Base-by-base conservation (phyloP, 2,329 filamentous ascomycete genomes). In the Colletotrichum cordylinicola region DNA sequence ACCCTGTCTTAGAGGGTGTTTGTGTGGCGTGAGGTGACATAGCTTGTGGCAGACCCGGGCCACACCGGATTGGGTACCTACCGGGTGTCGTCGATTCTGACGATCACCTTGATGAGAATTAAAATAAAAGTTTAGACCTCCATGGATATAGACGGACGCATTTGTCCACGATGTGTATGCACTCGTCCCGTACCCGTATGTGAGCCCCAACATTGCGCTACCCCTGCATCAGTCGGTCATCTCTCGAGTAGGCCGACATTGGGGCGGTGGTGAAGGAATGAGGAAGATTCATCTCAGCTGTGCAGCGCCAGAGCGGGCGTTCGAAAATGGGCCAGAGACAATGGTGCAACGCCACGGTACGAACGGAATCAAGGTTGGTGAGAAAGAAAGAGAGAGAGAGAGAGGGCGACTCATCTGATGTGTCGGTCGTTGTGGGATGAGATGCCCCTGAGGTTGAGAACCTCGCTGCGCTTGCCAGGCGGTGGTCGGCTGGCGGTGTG, bases 1-100 rank as follows among this genome's bases (percentile, higher is more conserved):
- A 92, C 85, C 33, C 82, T 89, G 74, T 83, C 84, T 72, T 85
- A 82, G 81, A 77, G 66, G 78, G 31, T 35, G 27, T 56, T 43
- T 29, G 37, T 10, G 5, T 31, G 24, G 27, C 61, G 55, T 48
- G 29, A 16, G 29, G n/a, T 56, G 67, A 62, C 37, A 62, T 27
- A 10, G 33, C 18, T 27, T 33, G 62, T 18, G 16, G 29, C 18
- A 27, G 31, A 27, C 24, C 10, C n/a, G 62, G 43, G 27, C 67
- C 56, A 29, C 43, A 52, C 16, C 67, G 67, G 67, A 35, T 35
- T 29, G 56, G 67, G 37, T 62, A n/a, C 56, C 56, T 13, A 62
- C 55, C 58, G 37, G 67, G 35, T 33, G 39, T 62, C n/a, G 56
- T 52, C 56, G 37, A 13, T 27, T 35, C 27, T 27, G 67, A 9